Evolutionary conservation across 2,329 filamentous ascomycete species (phyloP), one percentile per base, ranked within the genome.

Genomic region (Sporothrix schenckii): DNA sequence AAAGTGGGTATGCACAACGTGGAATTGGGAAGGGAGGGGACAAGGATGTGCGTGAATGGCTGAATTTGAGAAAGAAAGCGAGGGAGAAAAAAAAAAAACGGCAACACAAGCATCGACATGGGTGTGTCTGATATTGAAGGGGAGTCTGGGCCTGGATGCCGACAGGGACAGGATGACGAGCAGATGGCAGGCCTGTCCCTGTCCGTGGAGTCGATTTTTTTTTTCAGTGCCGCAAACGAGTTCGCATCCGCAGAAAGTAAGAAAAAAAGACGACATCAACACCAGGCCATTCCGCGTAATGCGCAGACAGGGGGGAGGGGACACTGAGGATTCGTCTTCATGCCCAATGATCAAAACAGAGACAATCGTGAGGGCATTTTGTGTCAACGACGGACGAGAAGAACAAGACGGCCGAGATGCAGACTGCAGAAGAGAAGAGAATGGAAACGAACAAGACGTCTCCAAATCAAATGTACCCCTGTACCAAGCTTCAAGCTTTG

Each of bases 231-330:
- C 24, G 44, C 27, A 30, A 58, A 30, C 16, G 1, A n/a, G 16
- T 39, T 58, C 52, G 50, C 6, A 34, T 34, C 52, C 21, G 10
- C 10, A n/a, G 30, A 58, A 58, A 0, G 30, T n/a, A 39, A 41
- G 27, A 39, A 58, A 3, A 58, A 10, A 21, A 41, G 56, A 60
- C 56, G 56, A 60, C 56, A 41, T 60, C 56, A 34, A 60, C 19
- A 60, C 10, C 56, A 60, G 34, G 34, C 56, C 56, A 60, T 41
- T 60, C 56, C 56, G 56, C 56, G 56, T 60, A 60, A 60, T 60
- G n/a, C 56, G 56, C 41, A 41, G 16, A n/a, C 49, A 50, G 34
- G 34, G 30, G 34, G 44, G 2, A 16, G 13, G 44, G 44, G 44
- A 49, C 44, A 19, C 24, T 24, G 24, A 24, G 24, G 24, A 24